Conservation (phyloP, 2,329 filamentous ascomycete species). For the Pseudogymnoascus sp. region DNA sequence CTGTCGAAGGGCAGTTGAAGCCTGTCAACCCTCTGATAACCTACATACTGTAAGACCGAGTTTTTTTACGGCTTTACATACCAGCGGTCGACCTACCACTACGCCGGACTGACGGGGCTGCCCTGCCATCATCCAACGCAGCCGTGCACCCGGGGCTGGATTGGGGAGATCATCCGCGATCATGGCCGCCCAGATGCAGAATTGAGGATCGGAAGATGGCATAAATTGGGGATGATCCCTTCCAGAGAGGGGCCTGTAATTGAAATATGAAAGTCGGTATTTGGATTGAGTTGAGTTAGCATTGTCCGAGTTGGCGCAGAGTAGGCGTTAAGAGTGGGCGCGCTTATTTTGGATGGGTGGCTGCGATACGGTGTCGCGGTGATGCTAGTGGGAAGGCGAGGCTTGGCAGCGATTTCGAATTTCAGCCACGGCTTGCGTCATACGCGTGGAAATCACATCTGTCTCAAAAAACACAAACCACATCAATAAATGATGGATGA, state of each 20-base stretch:
- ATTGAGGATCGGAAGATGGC: not conserved
- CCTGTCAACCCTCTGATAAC: not conserved
- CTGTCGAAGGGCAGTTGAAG: not conserved
- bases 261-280: not conserved
- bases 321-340: not conserved
- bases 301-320: not conserved
- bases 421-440: slow-evolving; percentile 1
- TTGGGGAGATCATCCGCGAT: not conserved
- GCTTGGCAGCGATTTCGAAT: not conserved
- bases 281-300: not conserved
- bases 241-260: not conserved
- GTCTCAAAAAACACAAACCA: too few relatives aligned
- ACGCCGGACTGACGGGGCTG: not conserved
- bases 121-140: not conserved
- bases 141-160: not conserved
- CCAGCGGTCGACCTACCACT: not conserved
- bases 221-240: not conserved
- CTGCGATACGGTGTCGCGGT: not conserved
- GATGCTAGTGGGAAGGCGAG: not conserved
- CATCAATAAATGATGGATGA: not conserved
- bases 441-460: not conserved
- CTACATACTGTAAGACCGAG: not conserved
- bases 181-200: not conserved
- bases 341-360: not conserved
- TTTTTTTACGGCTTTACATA: not conserved